A percentile compares a stretch with the other conserved stretches of the same genome.
Conservation (phyloP, 2,329 filamentous ascomycete species). For the Venturia effusa region DNA sequence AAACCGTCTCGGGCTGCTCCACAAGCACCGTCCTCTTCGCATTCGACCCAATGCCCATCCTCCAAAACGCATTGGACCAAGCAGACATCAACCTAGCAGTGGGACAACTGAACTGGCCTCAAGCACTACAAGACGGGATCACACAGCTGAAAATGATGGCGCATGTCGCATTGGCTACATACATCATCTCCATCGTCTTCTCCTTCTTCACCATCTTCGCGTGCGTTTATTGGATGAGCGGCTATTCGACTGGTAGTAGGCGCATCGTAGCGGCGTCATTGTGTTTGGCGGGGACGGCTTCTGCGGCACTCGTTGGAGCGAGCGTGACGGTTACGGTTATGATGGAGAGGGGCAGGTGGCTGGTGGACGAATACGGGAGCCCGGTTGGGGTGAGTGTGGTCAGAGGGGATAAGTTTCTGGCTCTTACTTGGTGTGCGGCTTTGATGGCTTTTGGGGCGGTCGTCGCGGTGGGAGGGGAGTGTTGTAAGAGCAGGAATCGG, state of each 20-base stretch:
- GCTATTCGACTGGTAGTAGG: constrained; percentile 14
- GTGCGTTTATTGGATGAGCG: constrained; percentile 22
- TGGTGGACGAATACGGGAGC: constrained; percentile 44
- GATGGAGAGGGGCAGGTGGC: constrained; percentile 39
- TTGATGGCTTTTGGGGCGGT: background rate
- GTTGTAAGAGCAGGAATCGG: background rate
- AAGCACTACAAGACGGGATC: constrained; percentile 43
- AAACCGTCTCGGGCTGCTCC: constrained; percentile 46
- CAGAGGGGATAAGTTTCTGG: constrained; percentile 44
- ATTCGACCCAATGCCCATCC: constrained; percentile 42
- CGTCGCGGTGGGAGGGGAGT: background rate
- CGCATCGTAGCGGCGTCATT: constrained; percentile 37
- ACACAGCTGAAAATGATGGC: constrained; percentile 38
- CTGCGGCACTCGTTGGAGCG: constrained; percentile 53
- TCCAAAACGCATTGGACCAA: constrained; percentile 20
- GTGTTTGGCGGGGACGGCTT: constrained; percentile 21
- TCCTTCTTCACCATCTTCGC: constrained; percentile 36
- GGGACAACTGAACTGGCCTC: constrained; percentile 41
- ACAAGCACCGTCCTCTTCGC: constrained; percentile 42
- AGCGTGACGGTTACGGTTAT: constrained; percentile 64
- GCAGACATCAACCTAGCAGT: constrained; percentile 38
- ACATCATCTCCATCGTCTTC: constrained; percentile 45
- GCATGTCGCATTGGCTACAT: constrained; percentile 46
- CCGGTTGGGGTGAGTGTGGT: constrained; percentile 38
- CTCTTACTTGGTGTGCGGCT: constrained; percentile 48